Evolutionary conservation across 345 rosid species (phyloP), one percentile per base, ranked within the genome.

Genomic region (Euphorbia peplus): DNA sequence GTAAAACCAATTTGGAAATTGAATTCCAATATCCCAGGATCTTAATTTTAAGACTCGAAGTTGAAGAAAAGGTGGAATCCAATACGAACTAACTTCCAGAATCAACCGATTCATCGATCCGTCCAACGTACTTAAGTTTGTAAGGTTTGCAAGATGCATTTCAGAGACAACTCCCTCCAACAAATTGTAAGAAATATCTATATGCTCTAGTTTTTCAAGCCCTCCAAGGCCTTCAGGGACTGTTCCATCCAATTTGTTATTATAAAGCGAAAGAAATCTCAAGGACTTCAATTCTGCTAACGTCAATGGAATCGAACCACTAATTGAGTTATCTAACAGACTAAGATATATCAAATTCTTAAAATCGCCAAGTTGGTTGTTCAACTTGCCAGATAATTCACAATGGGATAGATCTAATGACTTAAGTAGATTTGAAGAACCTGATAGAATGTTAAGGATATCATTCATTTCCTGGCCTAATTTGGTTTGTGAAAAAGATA

Each of bases 131-230:
- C 53, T 39, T 58, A 75, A 68, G 6, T n/a, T 79, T 3, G 76
- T 51, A 48, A 79, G 60, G 35, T 78, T 78, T 0, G 55, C 62
- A 16, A 78, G 67, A 50, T 70, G 81, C 29, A 50, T 42, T 48
- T 74, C 76, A 12, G 63, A 60, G 11, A 67, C 78, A 16, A 55
- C 46, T 44, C 81, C 78, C 5, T 70, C 5, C 9, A 74, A 41
- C 26, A 0, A 35, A 57, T 78, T 78, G 8, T 63, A 8, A 58
- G 48, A 5, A 4, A 80, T 26, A 50, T 55, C 7, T n/a, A 71
- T 0, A 6, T 0, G 7, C 35, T 56, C 32, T 24, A 80, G 41
- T 9, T 64, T 55, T 26, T 21, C 0, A 18, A 71, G 66, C 24
- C 35, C 50, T n/a, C 76, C 71, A 3, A 80, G 4, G 13, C 62